phyloP scores from a whole-genome alignment of 805 yeast genomes.

The Saturnispora bothae region DNA sequence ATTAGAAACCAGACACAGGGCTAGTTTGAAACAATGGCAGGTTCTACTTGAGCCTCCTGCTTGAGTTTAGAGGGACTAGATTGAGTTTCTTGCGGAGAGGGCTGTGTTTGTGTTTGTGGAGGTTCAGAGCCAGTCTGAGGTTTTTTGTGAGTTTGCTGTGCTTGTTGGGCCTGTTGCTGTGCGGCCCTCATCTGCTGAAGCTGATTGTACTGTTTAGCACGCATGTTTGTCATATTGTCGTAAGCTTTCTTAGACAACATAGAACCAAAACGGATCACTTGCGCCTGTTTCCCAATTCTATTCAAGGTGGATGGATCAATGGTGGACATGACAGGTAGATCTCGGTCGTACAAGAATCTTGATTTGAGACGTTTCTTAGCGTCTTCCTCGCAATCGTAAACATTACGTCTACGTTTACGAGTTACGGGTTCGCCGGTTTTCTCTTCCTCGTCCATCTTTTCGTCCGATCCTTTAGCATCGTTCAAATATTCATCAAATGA shows the following conservation, averaged over 20 bases:
- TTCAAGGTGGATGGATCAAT: constrained; percentile 79
- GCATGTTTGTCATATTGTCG: constrained; percentile 71
- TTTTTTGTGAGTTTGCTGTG: constrained; percentile 25
- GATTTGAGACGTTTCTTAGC: constrained; percentile 34
- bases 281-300: constrained; percentile 76
- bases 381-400: constrained; percentile 27
- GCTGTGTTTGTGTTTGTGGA: too few relatives aligned
- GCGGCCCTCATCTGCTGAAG: constrained; percentile 26
- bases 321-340: constrained; percentile 33
- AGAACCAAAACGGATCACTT: constrained; percentile 81
- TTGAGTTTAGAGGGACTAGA: too few relatives aligned
- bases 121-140: background rate
- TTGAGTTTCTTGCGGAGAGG: too few relatives aligned
- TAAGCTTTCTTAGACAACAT: constrained; percentile 83
- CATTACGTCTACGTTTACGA: constrained; percentile 20
- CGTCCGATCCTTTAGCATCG: constrained; percentile 16
- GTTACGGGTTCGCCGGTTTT: too few relatives aligned
- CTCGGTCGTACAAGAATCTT: constrained; percentile 41
- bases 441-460: constrained; percentile 20
- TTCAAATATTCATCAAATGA: constrained; percentile 30
- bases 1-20: too few relatives aligned
- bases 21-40: too few relatives aligned
- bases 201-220: constrained; percentile 46
- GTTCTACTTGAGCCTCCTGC: too few relatives aligned
- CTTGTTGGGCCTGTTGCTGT: constrained; percentile 30